Conservation (phyloP, 371 early-diverging fungal genomes). For the Mucor lusitanicus region DNA sequence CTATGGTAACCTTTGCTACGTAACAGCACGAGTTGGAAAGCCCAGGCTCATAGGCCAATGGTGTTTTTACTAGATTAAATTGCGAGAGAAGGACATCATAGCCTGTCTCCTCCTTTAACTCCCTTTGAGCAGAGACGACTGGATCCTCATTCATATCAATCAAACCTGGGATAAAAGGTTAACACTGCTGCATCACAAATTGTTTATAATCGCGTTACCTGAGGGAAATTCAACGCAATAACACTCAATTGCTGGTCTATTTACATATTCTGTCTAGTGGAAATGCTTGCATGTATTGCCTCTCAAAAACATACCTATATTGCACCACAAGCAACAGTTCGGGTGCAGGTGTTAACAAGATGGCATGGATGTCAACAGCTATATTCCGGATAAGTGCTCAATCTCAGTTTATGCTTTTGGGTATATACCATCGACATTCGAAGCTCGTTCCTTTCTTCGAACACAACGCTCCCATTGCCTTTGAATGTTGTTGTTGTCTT, state of each 20-base stretch:
- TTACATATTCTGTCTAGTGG: not conserved
- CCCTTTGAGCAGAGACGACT: slow-evolving; percentile 53
- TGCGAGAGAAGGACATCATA: slow-evolving; percentile 20
- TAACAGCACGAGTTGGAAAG: slow-evolving; percentile 57
- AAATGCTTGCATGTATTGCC: not conserved
- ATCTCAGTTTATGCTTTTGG: not conserved
- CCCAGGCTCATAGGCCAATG: slow-evolving; percentile 64
- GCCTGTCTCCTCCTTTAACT: slow-evolving; percentile 66
- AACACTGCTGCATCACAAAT: not conserved
- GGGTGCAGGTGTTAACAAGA: slow-evolving; percentile 40
- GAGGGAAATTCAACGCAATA: slow-evolving; percentile 68
- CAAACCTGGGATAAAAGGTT: slow-evolving; percentile 35
- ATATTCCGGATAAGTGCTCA: not conserved
- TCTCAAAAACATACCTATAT: slow-evolving; percentile 33
- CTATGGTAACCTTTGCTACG: slow-evolving; percentile 41
- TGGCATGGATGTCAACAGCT: slow-evolving; percentile 58
- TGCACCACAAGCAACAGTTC: slow-evolving; percentile 59
- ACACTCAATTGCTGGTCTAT: slow-evolving; percentile 56
- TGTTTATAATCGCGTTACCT: slow-evolving; percentile 27
- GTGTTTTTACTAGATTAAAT: slow-evolving; percentile 8
- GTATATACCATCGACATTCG: slow-evolving; percentile 31
- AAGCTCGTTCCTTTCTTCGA: slow-evolving; percentile 21
- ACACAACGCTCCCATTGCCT: slow-evolving; percentile 52
- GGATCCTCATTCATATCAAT: slow-evolving; percentile 51
- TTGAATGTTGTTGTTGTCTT: slow-evolving; percentile 27